A percentile compares a stretch with the other conserved stretches of the same genome.
These are phyloP conservation scores for Monilinia polystroma DNA, from an alignment of 2,329 filamentous ascomycete species.

Conservation along the genomic window DNA sequence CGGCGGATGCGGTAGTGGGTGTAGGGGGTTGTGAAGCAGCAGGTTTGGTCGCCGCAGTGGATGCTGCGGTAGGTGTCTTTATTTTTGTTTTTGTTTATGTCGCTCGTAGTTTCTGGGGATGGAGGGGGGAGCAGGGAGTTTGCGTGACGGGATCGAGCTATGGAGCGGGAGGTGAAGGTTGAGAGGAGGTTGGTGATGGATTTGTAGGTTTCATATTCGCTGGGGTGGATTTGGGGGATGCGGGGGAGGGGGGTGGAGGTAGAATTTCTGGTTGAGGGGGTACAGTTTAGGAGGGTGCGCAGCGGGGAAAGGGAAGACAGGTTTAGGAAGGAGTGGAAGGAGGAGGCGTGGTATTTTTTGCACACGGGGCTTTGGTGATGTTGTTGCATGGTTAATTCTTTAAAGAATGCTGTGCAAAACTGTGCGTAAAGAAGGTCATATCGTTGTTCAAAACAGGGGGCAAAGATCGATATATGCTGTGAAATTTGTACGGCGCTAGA, in stretches of 20 bases:
- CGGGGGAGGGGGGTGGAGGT: background rate
- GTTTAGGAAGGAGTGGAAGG: constrained; percentile 8
- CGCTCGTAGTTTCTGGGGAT: no score
- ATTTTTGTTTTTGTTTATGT: background rate
- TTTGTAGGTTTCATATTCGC: constrained; percentile 10
- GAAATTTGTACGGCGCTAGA: background rate
- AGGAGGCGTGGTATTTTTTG: background rate
- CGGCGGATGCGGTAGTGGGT: constrained; percentile 9
- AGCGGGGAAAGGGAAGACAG: background rate
- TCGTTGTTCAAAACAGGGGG: background rate
- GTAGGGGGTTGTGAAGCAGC: constrained; percentile 15
- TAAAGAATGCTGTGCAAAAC: background rate
- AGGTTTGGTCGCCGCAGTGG: constrained; percentile 17
- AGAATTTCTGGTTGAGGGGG: background rate
- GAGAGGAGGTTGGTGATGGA: background rate
- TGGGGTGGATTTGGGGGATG: constrained; percentile 8
- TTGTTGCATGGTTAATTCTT: constrained; percentile 1
- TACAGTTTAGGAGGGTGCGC: background rate
- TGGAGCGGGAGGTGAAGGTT: constrained; percentile 11
- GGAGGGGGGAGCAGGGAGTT: background rate
- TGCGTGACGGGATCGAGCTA: background rate
- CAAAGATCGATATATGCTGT: background rate
- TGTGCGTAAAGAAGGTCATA: background rate
- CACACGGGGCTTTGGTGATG: background rate
- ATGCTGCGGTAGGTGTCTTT: constrained; percentile 18